Percentiles rank a stretch among this genome's conserved stretches.
Conservation (phyloP, 1,284 basidiomycete genomes). For the Sporisorium reilianum region DNA sequence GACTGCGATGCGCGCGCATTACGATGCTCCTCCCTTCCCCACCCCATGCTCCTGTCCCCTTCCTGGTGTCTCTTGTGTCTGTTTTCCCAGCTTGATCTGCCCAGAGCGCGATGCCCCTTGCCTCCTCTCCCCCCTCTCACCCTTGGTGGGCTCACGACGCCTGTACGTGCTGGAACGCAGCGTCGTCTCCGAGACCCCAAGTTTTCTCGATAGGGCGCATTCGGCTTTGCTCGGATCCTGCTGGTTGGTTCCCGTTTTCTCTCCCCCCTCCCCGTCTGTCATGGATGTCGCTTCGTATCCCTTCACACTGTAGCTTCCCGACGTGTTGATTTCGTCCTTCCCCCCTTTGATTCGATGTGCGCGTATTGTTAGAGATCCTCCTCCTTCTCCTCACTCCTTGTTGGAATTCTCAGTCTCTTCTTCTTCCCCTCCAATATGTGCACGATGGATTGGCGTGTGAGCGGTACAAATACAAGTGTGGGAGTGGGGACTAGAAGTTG, state of each 20-base stretch:
- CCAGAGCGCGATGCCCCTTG: slow-evolving; percentile 38
- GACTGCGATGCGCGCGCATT: background rate
- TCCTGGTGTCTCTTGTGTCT: background rate
- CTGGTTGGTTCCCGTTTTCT: slow-evolving; percentile 31
- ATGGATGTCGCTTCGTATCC: background rate
- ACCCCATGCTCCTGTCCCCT: background rate
- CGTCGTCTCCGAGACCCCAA: slow-evolving; percentile 45
- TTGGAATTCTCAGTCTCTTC: slow-evolving; percentile 9
- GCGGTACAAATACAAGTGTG: slow-evolving; percentile 1
- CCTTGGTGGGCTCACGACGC: slow-evolving; percentile 42
- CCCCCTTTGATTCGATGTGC: background rate
- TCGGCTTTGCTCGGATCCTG: slow-evolving; percentile 44
- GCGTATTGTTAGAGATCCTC: slow-evolving; percentile 16
- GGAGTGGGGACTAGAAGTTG: too few species aligned
- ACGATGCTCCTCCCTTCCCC: background rate
- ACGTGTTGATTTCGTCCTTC: background rate
- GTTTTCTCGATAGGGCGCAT: background rate
- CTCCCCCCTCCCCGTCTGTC: background rate
- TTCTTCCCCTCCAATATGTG: background rate
- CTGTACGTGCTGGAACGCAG: slow-evolving; percentile 22
- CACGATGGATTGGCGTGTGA: background rate
- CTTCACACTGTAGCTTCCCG: background rate
- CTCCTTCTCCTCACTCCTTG: background rate
- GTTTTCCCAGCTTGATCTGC: slow-evolving; percentile 46
- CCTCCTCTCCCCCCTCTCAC: background rate